Conservation (phyloP, 2,329 filamentous ascomycete species). For the Fusarium haematococcum region DNA sequence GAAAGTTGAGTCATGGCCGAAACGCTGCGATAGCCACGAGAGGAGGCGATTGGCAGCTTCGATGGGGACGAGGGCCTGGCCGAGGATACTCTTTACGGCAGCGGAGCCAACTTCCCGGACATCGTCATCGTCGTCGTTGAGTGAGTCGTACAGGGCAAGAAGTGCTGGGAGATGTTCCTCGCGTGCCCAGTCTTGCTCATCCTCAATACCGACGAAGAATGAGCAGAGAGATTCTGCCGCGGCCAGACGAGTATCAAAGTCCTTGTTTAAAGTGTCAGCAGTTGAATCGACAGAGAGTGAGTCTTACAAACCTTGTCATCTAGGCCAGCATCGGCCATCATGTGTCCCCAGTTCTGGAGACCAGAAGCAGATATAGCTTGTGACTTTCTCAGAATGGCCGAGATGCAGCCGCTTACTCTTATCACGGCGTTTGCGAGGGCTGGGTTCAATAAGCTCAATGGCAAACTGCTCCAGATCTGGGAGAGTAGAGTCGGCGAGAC, state of each 20-base stretch:
- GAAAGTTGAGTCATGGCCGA: constrained; percentile 53
- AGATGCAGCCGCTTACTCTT: constrained; percentile 59
- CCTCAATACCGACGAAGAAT: constrained; percentile 54
- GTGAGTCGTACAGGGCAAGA: constrained; percentile 77
- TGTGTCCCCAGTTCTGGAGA: constrained; percentile 59
- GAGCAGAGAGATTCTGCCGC: constrained; percentile 67
- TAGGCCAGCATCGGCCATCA: constrained; percentile 61
- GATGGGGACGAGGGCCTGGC: constrained; percentile 57
- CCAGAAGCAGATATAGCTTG: constrained; percentile 23
- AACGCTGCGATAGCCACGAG: constrained; percentile 54
- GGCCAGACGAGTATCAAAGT: constrained; percentile 74
- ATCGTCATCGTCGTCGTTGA: constrained; percentile 94
- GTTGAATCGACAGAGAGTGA: background rate
- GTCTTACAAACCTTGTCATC: constrained; percentile 59
- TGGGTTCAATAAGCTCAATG: constrained; percentile 57
- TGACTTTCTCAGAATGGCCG: constrained; percentile 49
- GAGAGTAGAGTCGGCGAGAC: constrained; percentile 52
- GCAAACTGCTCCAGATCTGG: constrained; percentile 56
- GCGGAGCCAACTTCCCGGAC: constrained; percentile 75
- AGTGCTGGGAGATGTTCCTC: constrained; percentile 66
- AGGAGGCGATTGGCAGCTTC: constrained; percentile 61
- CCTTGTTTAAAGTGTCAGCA: constrained; percentile 52
- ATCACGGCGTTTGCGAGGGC: constrained; percentile 63
- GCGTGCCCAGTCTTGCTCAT: constrained; percentile 34
- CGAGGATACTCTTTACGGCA: constrained; percentile 61